phyloP scores from a whole-genome alignment of 1,284 basidiomycete species.

The Cutaneotrichosporon curvatum region DNA sequence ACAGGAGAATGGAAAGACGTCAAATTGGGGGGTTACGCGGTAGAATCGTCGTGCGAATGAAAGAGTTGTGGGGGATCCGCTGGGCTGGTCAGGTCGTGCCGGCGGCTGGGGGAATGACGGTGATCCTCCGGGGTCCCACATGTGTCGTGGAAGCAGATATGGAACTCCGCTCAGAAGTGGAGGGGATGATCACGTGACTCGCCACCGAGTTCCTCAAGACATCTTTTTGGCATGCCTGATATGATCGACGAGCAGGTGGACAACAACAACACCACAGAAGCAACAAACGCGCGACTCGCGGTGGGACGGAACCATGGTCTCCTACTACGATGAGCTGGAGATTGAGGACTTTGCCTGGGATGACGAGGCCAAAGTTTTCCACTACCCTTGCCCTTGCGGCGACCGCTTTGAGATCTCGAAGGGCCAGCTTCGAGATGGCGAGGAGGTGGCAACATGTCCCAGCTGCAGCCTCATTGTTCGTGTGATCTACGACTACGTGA shows the following conservation, averaged over 20 bases:
- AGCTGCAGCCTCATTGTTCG: constrained; percentile 91
- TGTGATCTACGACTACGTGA: constrained; percentile 89
- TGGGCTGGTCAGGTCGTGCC: too few relatives aligned
- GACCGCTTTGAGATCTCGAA: constrained; percentile 96
- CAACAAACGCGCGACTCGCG: too few relatives aligned
- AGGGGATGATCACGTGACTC: too few relatives aligned
- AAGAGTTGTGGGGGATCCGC: not conserved
- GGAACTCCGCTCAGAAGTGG: too few relatives aligned
- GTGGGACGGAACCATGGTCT: constrained; percentile 24
- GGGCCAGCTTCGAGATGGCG: constrained; percentile 76
- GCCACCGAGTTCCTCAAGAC: too few relatives aligned
- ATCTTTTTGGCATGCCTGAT: too few relatives aligned
- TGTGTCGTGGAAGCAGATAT: too few relatives aligned
- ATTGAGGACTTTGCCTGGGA: constrained; percentile 97
- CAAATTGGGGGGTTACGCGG: not conserved
- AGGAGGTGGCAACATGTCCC: constrained; percentile 95
- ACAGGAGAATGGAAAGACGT: too few relatives aligned
- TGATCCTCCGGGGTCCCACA: too few relatives aligned
- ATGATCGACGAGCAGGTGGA: too few relatives aligned
- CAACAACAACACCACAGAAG: too few relatives aligned
- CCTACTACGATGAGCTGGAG: constrained; percentile 56
- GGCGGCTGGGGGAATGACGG: not conserved
- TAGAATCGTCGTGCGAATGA: not conserved
- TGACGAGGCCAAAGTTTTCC: constrained; percentile 69
- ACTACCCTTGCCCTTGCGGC: constrained; percentile 97